Evolutionary conservation across 352 stramenopile genomes (phyloP), one percentile per base, ranked within the genome.

Genomic region (Halophytophthora polymorphica): DNA sequence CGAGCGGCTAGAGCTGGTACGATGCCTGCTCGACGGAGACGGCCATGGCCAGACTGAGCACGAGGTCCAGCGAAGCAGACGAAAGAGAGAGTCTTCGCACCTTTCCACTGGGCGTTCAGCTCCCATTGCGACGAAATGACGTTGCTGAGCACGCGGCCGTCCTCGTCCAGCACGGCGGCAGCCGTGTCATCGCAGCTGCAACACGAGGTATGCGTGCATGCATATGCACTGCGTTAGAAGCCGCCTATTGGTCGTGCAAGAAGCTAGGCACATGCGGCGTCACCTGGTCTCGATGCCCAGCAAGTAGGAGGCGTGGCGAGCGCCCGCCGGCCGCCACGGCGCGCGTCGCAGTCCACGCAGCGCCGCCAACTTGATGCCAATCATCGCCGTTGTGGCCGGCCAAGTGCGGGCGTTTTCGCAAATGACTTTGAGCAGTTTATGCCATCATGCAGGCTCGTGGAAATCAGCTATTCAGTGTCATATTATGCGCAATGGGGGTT

Each of bases 251-350:
- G 3, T n/a, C 3, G 4, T 6, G 13, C 15, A n/a, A 38, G 11
- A 13, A 33, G 2, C 5, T 12, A 6, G 1, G 46, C 38, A 8
- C 18, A 47, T 31, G 11, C 19, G 15, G 23, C 13, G 13, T 2
- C 48, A 82, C 73, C 74, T 90, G 21, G 93, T 98, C 69, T 98
- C 93, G 58, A 98, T 98, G 17, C 96, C 94, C 45, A 99, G 69
- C 8, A 98, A 71, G 45, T 86, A 92, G 36, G 83, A 83, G 17
- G 70, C 55, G 38, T 36, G 38, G 35, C 73, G 66, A n/a, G 31
- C 3, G 28, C 22, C 22, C 28, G 37, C 22, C 18, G 25, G 6
- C 7, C 38, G 52, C 45, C 34, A 25, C 33, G 43, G 19, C 46
- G 18, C 38, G 25, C 40, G 36, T 14, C 42, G 42, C 42, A 18